A percentile compares a stretch with the other conserved stretches of the same genome.
Evolutionary conservation across 192 early-diverging fungal genomes (phyloP).

Genomic region (Lunasporangiospora selenospora): DNA sequence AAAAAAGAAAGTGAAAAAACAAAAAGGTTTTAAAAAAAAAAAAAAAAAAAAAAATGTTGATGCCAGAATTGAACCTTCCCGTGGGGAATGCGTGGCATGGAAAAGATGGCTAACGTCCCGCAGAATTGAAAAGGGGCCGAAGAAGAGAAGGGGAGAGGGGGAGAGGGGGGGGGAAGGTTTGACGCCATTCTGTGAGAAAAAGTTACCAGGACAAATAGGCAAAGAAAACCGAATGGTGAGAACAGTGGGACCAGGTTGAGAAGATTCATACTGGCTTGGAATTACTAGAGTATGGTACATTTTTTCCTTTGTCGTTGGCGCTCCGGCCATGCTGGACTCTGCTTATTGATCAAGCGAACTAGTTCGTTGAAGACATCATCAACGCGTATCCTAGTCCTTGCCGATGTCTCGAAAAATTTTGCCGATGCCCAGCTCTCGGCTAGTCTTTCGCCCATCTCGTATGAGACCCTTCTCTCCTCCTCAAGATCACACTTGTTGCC

Average conservation of each 20-base stretch:
- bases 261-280: too few species aligned
- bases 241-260: too few species aligned
- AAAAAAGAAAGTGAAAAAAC: too few species aligned
- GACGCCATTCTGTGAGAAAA: too few species aligned
- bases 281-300: constrained; percentile 23
- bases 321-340: constrained; percentile 36
- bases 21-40: too few species aligned
- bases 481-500: constrained; percentile 95
- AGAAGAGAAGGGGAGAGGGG: not conserved
- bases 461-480: constrained; percentile 68
- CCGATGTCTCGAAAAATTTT: constrained; percentile 88
- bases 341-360: constrained; percentile 88
- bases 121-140: not conserved
- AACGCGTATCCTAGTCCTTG: constrained; percentile 85
- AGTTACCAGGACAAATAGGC: too few species aligned
- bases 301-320: constrained; percentile 1
- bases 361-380: constrained; percentile 94
- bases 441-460: constrained; percentile 68
- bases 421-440: constrained; percentile 69
- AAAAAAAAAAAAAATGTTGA: too few species aligned
- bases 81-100: too few species aligned
- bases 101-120: not conserved
- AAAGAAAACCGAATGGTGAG: too few species aligned
- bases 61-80: too few species aligned
- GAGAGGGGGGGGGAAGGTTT: not conserved